Percentiles rank a stretch among this genome's conserved stretches.
These are phyloP conservation scores for Neurospora africana DNA, from an alignment of 495 filamentous ascomycete genomes.

Conservation along the genomic window DNA sequence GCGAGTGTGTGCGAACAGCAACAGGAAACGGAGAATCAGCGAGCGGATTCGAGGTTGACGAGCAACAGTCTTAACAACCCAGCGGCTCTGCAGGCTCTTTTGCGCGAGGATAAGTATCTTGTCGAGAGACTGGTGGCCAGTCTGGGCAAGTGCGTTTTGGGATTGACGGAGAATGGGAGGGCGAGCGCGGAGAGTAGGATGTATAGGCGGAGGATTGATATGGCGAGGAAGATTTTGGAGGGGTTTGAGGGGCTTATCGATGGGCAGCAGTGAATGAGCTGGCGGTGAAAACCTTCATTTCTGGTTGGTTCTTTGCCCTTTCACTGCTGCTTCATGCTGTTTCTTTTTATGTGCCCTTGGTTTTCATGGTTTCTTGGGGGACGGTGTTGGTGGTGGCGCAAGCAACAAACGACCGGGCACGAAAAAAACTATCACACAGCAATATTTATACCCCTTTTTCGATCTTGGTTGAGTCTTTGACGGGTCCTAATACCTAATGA, in stretches of 20 bases:
- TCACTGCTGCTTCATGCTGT: too few species aligned
- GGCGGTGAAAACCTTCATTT: neutral
- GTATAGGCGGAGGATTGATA: conserved; percentile 60
- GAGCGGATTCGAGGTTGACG: neutral
- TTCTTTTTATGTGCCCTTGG: neutral
- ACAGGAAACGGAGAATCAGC: conserved; percentile 1
- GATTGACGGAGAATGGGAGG: conserved; percentile 51
- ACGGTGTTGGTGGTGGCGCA: neutral
- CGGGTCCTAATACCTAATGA: neutral
- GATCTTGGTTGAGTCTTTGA: neutral
- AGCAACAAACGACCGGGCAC: neutral
- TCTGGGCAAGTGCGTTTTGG: conserved; percentile 58
- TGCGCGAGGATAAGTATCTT: conserved; percentile 60
- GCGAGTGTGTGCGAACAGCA: conserved; percentile 9
- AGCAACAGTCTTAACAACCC: conserved; percentile 9
- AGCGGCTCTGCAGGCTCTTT: conserved; percentile 39
- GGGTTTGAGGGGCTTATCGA: conserved; percentile 30
- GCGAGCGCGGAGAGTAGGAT: conserved; percentile 50
- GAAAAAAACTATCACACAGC: neutral
- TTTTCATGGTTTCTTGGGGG: neutral
- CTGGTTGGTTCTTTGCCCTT: too few species aligned
- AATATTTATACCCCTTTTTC: neutral
- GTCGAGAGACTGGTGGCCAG: conserved; percentile 69
- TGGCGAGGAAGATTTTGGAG: conserved; percentile 60
- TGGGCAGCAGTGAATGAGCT: neutral